phyloP scores from a whole-genome alignment of 2,329 filamentous ascomycete genomes.

The Fusarium coicis region DNA sequence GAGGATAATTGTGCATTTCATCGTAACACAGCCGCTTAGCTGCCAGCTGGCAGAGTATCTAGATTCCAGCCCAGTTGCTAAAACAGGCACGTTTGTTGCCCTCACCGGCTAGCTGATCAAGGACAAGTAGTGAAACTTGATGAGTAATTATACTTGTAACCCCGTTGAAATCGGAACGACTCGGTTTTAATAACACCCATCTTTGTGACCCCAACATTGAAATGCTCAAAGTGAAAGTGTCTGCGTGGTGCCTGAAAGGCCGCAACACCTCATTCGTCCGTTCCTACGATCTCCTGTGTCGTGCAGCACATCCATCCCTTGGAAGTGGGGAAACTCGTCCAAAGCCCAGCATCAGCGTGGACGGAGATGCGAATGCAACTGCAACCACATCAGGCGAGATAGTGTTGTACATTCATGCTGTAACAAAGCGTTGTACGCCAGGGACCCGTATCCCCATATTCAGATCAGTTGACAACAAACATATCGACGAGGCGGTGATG shows the following conservation, averaged over 20 bases:
- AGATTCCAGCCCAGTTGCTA: neutral
- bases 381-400: conserved; percentile 27
- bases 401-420: conserved; percentile 12
- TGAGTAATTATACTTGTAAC: neutral
- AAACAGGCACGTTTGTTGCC: neutral
- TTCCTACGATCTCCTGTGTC: conserved; percentile 42
- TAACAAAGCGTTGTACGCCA: neutral
- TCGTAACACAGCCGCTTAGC: conserved; percentile 6
- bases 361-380: conserved; percentile 27
- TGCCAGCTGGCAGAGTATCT: neutral
- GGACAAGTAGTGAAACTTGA: neutral
- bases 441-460: neutral
- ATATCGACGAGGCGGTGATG: neutral
- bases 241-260: conserved; percentile 34
- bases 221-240: conserved; percentile 16
- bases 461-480: neutral
- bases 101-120: neutral
- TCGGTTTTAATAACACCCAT: neutral
- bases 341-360: conserved; percentile 21
- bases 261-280: conserved; percentile 36
- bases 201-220: conserved; percentile 15
- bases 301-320: conserved; percentile 38
- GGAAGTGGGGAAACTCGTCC: conserved; percentile 12
- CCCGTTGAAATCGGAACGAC: neutral
- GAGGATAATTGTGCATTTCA: conserved; percentile 6